phyloP scores from a whole-genome alignment of 495 filamentous ascomycete species.

The Aspergillus biplanus region DNA sequence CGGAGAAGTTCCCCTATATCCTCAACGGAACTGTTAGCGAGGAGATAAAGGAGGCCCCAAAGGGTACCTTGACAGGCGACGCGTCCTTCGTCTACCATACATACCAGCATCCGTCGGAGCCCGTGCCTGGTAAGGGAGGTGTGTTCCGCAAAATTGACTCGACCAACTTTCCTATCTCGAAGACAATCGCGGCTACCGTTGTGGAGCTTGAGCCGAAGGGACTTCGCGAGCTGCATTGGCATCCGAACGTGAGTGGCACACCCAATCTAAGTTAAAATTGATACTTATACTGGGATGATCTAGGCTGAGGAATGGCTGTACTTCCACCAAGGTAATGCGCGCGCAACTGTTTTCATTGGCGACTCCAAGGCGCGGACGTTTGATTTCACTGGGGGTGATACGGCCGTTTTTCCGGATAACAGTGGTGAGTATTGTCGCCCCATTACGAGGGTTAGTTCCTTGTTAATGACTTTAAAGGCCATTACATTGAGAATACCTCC shows the following conservation, averaged over 20 bases:
- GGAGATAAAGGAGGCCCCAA: constrained; percentile 49
- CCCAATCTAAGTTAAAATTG: neutral
- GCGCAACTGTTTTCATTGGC: constrained; percentile 65
- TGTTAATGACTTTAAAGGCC: constrained; percentile 34
- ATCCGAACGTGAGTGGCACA: constrained; percentile 57
- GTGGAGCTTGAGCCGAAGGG: constrained; percentile 63
- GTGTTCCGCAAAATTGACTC: constrained; percentile 63
- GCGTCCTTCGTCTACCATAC: constrained; percentile 61
- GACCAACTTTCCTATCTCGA: constrained; percentile 62
- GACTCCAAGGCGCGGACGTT: constrained; percentile 62
- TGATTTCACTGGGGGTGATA: constrained; percentile 66
- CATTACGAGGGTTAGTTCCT: neutral
- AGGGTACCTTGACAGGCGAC: constrained; percentile 54
- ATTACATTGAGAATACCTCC: constrained; percentile 69
- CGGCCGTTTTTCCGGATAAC: constrained; percentile 68
- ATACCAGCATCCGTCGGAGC: constrained; percentile 51
- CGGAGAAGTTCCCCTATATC: constrained; percentile 63
- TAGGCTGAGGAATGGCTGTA: constrained; percentile 69
- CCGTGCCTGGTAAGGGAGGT: constrained; percentile 63
- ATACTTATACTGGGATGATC: neutral
- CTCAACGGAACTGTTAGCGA: constrained; percentile 55
- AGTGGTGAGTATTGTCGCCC: constrained; percentile 36
- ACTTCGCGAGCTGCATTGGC: constrained; percentile 68
- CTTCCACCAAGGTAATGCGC: constrained; percentile 61
- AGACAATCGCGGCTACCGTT: constrained; percentile 63